phyloP scores from a whole-genome alignment of 306 rosid species.

The Trifolium repens region DNA sequence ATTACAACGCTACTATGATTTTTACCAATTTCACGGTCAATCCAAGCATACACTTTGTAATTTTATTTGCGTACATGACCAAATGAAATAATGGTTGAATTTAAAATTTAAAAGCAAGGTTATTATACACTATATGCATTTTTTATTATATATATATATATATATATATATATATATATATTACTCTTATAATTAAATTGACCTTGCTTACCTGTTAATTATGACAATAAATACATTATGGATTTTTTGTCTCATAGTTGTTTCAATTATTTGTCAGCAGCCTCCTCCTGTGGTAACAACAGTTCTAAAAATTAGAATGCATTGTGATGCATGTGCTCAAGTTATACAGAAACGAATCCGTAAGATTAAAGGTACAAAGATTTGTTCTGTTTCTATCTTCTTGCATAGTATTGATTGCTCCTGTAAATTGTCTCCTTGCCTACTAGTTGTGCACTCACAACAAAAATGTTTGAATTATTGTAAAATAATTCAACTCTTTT shows the following conservation, averaged over 20 bases:
- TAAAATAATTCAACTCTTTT: background rate
- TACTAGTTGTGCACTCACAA: background rate
- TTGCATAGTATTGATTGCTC: constrained; percentile 9
- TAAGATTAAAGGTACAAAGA: constrained; percentile 74
- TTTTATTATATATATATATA: too few species aligned
- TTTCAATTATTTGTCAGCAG: constrained; percentile 47
- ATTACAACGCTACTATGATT: too few species aligned
- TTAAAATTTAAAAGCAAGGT: too few species aligned
- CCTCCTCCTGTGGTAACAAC: constrained; percentile 70
- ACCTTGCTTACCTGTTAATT: background rate
- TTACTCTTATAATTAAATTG: too few species aligned
- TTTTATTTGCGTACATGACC: too few species aligned
- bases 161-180: too few species aligned
- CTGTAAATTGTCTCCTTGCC: constrained; percentile 4
- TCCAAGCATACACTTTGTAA: too few species aligned
- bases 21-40: too few species aligned
- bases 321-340: constrained; percentile 96
- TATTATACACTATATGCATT: too few species aligned
- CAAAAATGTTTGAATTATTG: constrained; percentile 16
- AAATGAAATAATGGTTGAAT: too few species aligned
- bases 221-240: background rate
- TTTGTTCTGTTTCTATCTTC: background rate
- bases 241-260: background rate
- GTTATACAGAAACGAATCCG: constrained; percentile 70
- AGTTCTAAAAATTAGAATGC: constrained; percentile 74